These are phyloP conservation scores for Neofusicoccum kwambonambiense DNA, from an alignment of 2,329 filamentous ascomycete genomes.

Conservation along the genomic window DNA sequence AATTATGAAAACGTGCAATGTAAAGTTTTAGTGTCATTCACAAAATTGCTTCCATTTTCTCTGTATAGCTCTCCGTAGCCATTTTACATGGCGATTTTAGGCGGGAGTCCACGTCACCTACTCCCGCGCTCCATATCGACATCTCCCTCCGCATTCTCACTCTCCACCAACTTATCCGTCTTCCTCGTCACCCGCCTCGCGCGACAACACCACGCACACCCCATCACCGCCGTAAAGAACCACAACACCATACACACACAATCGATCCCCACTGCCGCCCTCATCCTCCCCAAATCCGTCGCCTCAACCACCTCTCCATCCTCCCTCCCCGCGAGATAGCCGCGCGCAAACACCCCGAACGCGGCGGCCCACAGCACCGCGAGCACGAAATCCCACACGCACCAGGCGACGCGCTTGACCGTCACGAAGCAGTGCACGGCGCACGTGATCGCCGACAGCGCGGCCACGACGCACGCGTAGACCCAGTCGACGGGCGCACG, in stretches of 20 bases:
- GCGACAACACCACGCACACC: not conserved
- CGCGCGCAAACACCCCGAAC: not conserved
- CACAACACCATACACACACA: not conserved
- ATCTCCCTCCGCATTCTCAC: not conserved
- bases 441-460: slow-evolving; percentile 1
- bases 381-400: not conserved
- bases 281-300: not conserved
- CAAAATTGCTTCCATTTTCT: no score
- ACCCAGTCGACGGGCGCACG: not conserved
- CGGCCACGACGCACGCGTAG: not conserved
- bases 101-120: no score
- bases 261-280: not conserved
- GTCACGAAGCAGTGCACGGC: not conserved
- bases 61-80: no score
- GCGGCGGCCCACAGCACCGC: slow-evolving; percentile 2
- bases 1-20: no score
- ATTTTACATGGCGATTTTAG: no score
- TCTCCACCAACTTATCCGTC: not conserved
- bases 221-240: not conserved
- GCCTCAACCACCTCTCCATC: not conserved
- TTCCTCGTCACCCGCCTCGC: slow-evolving; percentile 1
- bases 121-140: not conserved
- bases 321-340: not conserved
- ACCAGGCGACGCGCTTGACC: not conserved
- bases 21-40: no score